Evolutionary conservation across 1,284 basidiomycete species (phyloP).

Genomic region (Wallemia ichthyophaga): DNA sequence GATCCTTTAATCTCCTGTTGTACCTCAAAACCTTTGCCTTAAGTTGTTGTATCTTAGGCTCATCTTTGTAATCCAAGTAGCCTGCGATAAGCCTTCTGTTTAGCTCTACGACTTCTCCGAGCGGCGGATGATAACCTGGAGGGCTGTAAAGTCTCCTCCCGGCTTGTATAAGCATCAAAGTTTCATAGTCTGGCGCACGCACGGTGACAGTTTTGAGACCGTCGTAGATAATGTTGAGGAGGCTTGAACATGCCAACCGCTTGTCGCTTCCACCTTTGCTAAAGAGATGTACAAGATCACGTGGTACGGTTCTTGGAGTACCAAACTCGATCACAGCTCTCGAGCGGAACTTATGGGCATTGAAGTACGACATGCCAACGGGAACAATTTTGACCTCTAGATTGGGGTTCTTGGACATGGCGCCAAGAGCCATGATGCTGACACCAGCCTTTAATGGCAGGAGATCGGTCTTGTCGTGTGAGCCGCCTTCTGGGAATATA

Average conservation of each 20-base stretch:
- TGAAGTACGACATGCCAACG: slow-evolving; percentile 82
- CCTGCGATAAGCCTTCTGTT: slow-evolving; percentile 85
- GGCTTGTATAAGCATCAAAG: slow-evolving; percentile 94
- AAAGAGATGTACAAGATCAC: slow-evolving; percentile 61
- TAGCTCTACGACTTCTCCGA: slow-evolving; percentile 88
- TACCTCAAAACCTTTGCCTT: slow-evolving; percentile 68
- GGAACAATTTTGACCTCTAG: slow-evolving; percentile 75
- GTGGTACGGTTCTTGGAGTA: slow-evolving; percentile 57
- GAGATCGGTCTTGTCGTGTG: slow-evolving; percentile 86
- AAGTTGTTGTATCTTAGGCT: slow-evolving; percentile 59
- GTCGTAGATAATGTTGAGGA: slow-evolving; percentile 78
- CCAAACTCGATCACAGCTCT: slow-evolving; percentile 94
- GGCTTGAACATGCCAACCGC: slow-evolving; percentile 60
- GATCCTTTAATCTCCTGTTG: slow-evolving; percentile 63
- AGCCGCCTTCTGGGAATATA: slow-evolving; percentile 91
- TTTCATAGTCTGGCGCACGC: slow-evolving; percentile 87
- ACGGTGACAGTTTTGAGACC: slow-evolving; percentile 92
- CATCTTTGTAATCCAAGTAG: slow-evolving; percentile 70
- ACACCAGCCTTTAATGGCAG: slow-evolving; percentile 86
- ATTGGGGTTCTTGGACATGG: slow-evolving; percentile 68
- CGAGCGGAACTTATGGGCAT: slow-evolving; percentile 76
- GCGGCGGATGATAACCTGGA: slow-evolving; percentile 71
- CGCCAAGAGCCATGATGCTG: slow-evolving; percentile 87
- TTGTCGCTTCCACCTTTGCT: slow-evolving; percentile 67
- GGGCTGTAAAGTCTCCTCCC: slow-evolving; percentile 78